Evolutionary conservation across 2,329 filamentous ascomycete genomes (phyloP).

Genomic region (Pseudocercospora eumusae): DNA sequence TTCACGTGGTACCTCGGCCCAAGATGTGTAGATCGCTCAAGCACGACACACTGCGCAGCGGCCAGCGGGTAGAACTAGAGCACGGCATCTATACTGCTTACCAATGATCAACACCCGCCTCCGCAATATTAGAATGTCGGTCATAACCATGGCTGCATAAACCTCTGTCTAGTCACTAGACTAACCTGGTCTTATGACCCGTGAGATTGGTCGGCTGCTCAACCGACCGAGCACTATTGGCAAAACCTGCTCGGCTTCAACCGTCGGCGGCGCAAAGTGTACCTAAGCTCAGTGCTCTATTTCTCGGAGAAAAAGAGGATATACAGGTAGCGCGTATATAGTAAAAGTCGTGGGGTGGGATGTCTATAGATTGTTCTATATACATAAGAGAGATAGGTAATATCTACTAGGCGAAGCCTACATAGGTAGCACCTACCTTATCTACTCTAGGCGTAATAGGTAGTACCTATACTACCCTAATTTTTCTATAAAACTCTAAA

Average conservation of each 20-base stretch:
- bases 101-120: slow-evolving; percentile 3
- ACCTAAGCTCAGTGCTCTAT: slow-evolving; percentile 1
- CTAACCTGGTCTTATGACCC: background rate
- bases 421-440: too few relatives aligned
- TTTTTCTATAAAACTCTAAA: too few relatives aligned
- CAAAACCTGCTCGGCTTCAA: background rate
- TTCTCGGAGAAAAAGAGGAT: too few relatives aligned
- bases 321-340: too few relatives aligned
- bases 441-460: too few relatives aligned
- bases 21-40: slow-evolving; percentile 11
- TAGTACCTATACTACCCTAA: too few relatives aligned
- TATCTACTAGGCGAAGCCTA: too few relatives aligned
- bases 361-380: too few relatives aligned
- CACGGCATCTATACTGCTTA: slow-evolving; percentile 11
- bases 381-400: too few relatives aligned
- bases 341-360: too few relatives aligned
- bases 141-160: background rate
- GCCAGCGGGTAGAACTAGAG: background rate
- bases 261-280: background rate
- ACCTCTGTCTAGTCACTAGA: background rate
- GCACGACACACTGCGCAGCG: too few relatives aligned
- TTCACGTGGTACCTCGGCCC: slow-evolving; percentile 12
- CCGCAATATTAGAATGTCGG: too few relatives aligned
- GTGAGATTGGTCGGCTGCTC: background rate
- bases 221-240: background rate